Percentiles rank a stretch among this genome's conserved stretches.
These are phyloP conservation scores for Teunomyces panamensis DNA, from an alignment of 805 yeast species.

Conservation along the genomic window DNA sequence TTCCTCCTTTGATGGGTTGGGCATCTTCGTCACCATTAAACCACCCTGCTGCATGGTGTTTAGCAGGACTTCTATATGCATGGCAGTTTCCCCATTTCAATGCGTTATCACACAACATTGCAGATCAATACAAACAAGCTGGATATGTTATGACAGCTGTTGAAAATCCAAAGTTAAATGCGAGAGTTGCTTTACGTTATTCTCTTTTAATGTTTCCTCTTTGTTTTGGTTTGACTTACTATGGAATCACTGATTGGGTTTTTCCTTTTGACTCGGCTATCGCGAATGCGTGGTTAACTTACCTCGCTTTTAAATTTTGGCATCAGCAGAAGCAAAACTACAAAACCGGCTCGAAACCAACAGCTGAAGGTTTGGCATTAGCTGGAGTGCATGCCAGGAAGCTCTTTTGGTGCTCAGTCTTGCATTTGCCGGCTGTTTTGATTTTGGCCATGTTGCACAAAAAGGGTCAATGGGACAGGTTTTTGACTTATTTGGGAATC, in stretches of 20 bases:
- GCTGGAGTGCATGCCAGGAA: constrained; percentile 76
- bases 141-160: constrained; percentile 98
- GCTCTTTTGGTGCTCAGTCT: constrained; percentile 90
- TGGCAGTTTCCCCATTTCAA: constrained; percentile 99
- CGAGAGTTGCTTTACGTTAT: constrained; percentile 88
- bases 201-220: constrained; percentile 92
- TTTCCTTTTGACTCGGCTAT: constrained; percentile 80
- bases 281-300: constrained; percentile 83
- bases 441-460: constrained; percentile 93
- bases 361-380: constrained; percentile 53
- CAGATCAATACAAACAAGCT: constrained; percentile 84
- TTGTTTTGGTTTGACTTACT: constrained; percentile 78
- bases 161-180: constrained; percentile 86
- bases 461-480: constrained; percentile 86
- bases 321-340: constrained; percentile 69
- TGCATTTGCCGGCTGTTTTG: constrained; percentile 88
- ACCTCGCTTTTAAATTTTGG: constrained; percentile 81
- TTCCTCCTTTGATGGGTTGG: constrained; percentile 99
- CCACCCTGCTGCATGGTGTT: constrained; percentile 93
- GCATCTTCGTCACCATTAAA: constrained; percentile 72
- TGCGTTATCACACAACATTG: constrained; percentile 81
- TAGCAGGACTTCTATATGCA: constrained; percentile 85
- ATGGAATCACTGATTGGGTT: constrained; percentile 75
- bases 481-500: constrained; percentile 27
- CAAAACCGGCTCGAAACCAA: constrained; percentile 39